Evolutionary conservation across 2,329 filamentous ascomycete genomes (phyloP).

Genomic region (Ascochyta rabiei): DNA sequence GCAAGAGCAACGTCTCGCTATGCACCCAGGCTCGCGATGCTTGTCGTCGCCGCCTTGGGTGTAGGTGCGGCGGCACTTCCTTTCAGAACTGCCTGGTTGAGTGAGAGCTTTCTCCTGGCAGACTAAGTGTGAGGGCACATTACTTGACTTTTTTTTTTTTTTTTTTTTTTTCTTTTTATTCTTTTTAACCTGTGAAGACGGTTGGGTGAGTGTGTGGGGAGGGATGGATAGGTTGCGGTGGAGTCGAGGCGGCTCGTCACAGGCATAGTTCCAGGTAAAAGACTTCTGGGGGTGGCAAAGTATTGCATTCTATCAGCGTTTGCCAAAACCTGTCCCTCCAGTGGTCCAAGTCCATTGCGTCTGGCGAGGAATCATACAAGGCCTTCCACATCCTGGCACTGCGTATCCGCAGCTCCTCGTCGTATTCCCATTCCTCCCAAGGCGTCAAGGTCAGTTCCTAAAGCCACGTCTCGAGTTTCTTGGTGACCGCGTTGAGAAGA

Average conservation of each 20-base stretch:
- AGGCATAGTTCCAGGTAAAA: no score
- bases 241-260: no score
- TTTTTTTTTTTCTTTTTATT: background rate
- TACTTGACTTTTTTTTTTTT: background rate
- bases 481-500: background rate
- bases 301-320: no score
- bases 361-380: no score
- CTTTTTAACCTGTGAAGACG: no score
- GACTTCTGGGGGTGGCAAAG: no score
- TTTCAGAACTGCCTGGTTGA: conserved; percentile 44
- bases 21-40: background rate
- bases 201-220: no score
- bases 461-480: background rate
- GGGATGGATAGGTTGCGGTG: no score
- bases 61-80: conserved; percentile 21
- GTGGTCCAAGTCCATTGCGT: no score
- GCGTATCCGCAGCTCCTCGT: background rate
- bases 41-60: conserved; percentile 19
- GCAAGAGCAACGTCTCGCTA: conserved; percentile 1
- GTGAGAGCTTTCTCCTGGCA: conserved; percentile 41
- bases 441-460: background rate
- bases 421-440: background rate
- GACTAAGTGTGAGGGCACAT: conserved; percentile 46
- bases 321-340: no score
- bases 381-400: background rate